These are phyloP conservation scores for Pelargonium nanum DNA, from an alignment of 345 rosid species.

Conservation along the genomic window DNA sequence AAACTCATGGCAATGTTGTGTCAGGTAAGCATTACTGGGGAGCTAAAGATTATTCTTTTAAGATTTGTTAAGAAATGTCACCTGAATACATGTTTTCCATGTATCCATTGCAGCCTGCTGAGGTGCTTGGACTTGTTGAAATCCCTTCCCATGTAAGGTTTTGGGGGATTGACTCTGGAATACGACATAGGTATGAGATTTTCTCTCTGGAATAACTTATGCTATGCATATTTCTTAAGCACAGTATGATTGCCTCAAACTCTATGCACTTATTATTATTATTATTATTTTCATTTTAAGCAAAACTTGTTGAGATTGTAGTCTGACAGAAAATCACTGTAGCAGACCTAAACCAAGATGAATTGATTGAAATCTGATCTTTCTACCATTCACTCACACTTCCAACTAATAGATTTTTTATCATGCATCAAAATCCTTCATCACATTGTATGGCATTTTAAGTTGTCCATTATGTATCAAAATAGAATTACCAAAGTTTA, in stretches of 20 bases:
- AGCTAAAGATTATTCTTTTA: neutral
- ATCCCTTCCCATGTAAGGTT: slow-evolving; percentile 89
- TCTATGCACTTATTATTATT: no score
- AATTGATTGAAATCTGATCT: no score
- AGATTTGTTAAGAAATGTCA: neutral
- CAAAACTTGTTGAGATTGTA: neutral
- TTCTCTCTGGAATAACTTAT: neutral
- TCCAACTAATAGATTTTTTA: neutral
- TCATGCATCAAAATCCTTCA: neutral
- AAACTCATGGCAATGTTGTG: slow-evolving; percentile 97
- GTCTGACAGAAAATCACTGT: neutral
- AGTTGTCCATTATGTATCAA: no score
- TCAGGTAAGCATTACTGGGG: slow-evolving; percentile 47
- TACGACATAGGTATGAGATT: slow-evolving; percentile 73
- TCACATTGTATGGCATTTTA: no score
- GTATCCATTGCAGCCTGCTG: slow-evolving; percentile 67
- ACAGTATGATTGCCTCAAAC: neutral
- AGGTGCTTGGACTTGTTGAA: slow-evolving; percentile 84
- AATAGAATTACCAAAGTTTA: no score
- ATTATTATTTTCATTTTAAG: neutral
- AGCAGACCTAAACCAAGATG: neutral
- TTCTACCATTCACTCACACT: no score
- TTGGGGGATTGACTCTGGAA: slow-evolving; percentile 99
- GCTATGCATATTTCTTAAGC: neutral
- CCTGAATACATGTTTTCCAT: neutral